Conservation (phyloP, 2,329 filamentous ascomycete genomes). For the Ceratocystis colombiana region DNA sequence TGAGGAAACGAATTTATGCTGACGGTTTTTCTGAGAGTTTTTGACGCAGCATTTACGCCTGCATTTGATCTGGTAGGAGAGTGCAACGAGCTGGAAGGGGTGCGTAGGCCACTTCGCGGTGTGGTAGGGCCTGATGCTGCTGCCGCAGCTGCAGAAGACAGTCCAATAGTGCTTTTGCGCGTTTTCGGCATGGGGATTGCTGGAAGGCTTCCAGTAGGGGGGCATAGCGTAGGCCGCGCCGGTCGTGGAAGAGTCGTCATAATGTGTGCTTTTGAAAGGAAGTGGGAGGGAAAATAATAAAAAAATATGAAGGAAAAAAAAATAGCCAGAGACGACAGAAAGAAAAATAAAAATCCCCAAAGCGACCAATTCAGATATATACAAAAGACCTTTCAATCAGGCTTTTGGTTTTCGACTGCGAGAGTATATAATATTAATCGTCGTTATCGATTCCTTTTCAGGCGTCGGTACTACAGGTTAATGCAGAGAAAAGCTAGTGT, state of each 20-base stretch:
- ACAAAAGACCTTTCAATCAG: neutral
- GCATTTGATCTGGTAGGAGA: constrained; percentile 48
- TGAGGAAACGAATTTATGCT: constrained; percentile 93
- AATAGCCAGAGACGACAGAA: neutral
- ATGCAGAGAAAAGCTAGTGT: neutral
- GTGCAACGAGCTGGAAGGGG: constrained; percentile 44
- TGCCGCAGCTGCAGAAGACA: constrained; percentile 33
- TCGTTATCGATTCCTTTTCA: constrained; percentile 1
- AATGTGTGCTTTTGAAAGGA: constrained; percentile 28
- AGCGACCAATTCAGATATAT: neutral
- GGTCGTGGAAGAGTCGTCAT: constrained; percentile 57
- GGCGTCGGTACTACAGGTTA: constrained; percentile 7
- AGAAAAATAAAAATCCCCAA: neutral
- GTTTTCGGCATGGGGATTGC: constrained; percentile 64
- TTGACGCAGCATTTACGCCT: constrained; percentile 50
- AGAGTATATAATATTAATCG: constrained; percentile 10
- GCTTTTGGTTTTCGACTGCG: neutral
- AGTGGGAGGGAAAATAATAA: neutral
- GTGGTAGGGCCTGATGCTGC: constrained; percentile 39
- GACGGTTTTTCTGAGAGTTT: constrained; percentile 71
- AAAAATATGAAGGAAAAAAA: neutral
- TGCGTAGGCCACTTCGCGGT: constrained; percentile 49
- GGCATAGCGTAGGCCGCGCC: constrained; percentile 56
- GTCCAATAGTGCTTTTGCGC: constrained; percentile 52
- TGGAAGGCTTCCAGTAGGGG: constrained; percentile 62